Evolutionary conservation across 2,329 filamentous ascomycete species (phyloP).

Genomic region (Ophiostoma angusticollis): DNA sequence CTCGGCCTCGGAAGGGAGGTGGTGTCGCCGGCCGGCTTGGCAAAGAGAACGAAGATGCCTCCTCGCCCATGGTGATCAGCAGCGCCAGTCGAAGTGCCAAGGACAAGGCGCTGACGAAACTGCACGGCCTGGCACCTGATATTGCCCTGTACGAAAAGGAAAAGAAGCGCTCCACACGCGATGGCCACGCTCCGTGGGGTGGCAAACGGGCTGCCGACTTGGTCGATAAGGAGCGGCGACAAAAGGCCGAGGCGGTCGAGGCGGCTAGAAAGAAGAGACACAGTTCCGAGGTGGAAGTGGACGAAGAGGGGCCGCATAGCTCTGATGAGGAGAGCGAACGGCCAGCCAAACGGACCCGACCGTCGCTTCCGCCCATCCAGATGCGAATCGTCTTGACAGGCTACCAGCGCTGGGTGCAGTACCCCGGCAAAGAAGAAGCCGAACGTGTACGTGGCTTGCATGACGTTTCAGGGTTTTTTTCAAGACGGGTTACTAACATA

Average conservation of each 20-base stretch:
- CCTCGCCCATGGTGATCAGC: conserved; percentile 53
- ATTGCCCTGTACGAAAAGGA: conserved; percentile 89
- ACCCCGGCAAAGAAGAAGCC: conserved; percentile 59
- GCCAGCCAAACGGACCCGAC: conserved; percentile 50
- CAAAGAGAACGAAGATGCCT: conserved; percentile 69
- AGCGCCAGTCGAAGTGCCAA: conserved; percentile 80
- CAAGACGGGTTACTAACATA: too few relatives aligned
- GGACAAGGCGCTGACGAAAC: conserved; percentile 60
- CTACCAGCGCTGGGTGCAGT: conserved; percentile 68
- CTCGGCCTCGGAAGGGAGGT: conserved; percentile 18
- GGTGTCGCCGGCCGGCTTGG: conserved; percentile 33
- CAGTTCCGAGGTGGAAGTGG: conserved; percentile 7
- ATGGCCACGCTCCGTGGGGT: conserved; percentile 40
- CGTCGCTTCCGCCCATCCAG: conserved; percentile 49
- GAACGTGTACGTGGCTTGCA: conserved; percentile 53
- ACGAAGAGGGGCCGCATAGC: conserved; percentile 24
- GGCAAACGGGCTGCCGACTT: conserved; percentile 49
- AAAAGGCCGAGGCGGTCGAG: conserved; percentile 45
- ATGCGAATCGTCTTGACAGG: conserved; percentile 74
- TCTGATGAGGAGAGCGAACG: conserved; percentile 35
- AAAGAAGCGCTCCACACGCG: conserved; percentile 55
- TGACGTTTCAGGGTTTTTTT: not conserved
- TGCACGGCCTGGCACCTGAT: conserved; percentile 70
- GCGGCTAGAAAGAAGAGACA: conserved; percentile 34
- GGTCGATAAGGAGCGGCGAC: conserved; percentile 42